phyloP scores from a whole-genome alignment of 2,329 filamentous ascomycete genomes.

The Verruconis gallopava region DNA sequence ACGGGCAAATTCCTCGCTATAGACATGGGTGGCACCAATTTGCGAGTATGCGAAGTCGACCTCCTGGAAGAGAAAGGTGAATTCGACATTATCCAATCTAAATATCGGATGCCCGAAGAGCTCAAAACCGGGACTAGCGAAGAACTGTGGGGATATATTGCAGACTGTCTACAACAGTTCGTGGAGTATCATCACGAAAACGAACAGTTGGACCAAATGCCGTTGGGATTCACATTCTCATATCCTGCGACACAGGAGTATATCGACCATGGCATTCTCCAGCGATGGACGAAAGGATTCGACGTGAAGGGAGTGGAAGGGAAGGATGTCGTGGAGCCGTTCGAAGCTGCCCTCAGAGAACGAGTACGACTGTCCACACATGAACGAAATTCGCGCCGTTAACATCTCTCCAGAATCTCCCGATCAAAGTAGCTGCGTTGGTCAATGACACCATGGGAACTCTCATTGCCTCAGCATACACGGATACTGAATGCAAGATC shows the following conservation, averaged over 20 bases:
- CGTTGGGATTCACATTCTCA: constrained; percentile 91
- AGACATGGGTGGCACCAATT: constrained; percentile 93
- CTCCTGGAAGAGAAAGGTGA: constrained; percentile 79
- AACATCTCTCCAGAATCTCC: constrained; percentile 49
- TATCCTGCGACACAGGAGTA: constrained; percentile 90
- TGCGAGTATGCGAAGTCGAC: constrained; percentile 88
- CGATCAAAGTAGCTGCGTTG: constrained; percentile 82
- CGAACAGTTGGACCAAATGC: constrained; percentile 51
- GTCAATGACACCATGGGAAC: constrained; percentile 98
- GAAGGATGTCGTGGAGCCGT: constrained; percentile 77
- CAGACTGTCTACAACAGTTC: constrained; percentile 86
- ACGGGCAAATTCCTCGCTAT: constrained; percentile 79
- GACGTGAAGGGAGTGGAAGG: constrained; percentile 89
- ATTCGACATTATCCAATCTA: constrained; percentile 92
- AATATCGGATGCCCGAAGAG: constrained; percentile 90
- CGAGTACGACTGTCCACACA: constrained; percentile 36
- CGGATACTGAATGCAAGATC: constrained; percentile 83
- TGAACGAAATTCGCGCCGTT: constrained; percentile 10
- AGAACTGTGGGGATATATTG: constrained; percentile 90
- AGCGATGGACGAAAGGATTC: constrained; percentile 96
- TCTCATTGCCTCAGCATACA: constrained; percentile 91
- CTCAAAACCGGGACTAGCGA: constrained; percentile 76
- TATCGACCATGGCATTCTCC: constrained; percentile 83
- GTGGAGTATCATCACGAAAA: constrained; percentile 71
- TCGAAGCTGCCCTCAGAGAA: constrained; percentile 65